Conservation (phyloP, 768 basidiomycete genomes). For the Hydnomerulius pinastri region DNA sequence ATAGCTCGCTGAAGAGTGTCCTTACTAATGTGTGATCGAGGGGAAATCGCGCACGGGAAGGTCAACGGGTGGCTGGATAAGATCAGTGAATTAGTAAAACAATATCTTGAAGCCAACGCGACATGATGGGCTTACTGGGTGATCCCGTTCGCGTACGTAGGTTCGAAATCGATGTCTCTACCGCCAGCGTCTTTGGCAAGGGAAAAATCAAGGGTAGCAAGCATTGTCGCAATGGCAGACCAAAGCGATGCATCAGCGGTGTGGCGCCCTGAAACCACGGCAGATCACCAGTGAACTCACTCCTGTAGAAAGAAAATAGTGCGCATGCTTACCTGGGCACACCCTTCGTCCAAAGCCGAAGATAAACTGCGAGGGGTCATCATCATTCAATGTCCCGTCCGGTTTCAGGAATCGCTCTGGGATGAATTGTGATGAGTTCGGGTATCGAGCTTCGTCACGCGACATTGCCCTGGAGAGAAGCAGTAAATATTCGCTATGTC, state of each 20-base stretch:
- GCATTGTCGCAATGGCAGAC: conserved; percentile 12
- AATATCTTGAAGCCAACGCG: not conserved
- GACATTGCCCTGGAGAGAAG: conserved; percentile 10
- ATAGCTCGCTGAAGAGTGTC: no score
- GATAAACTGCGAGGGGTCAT: conserved; percentile 4
- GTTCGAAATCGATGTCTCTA: not conserved
- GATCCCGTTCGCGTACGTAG: conserved; percentile 8
- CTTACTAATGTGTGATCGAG: conserved; percentile 4
- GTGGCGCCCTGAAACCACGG: conserved; percentile 1
- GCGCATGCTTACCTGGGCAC: conserved; percentile 1
- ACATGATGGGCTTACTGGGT: conserved; percentile 3
- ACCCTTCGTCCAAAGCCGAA: conserved; percentile 18
- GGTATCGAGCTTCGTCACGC: conserved; percentile 9
- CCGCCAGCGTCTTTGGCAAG: not conserved
- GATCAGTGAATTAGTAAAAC: no score
- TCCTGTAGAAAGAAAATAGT: not conserved
- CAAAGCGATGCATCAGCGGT: conserved; percentile 7
- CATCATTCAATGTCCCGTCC: conserved; percentile 9
- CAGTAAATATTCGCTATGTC: not conserved
- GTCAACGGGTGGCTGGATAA: conserved; percentile 6
- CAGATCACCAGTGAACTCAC: not conserved
- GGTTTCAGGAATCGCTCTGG: conserved; percentile 14
- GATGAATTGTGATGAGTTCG: conserved; percentile 6
- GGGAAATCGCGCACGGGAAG: conserved; percentile 12
- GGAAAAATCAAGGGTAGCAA: conserved; percentile 11